Evolutionary conservation across 2,329 filamentous ascomycete species (phyloP).

Genomic region (Emergomyces orientalis): DNA sequence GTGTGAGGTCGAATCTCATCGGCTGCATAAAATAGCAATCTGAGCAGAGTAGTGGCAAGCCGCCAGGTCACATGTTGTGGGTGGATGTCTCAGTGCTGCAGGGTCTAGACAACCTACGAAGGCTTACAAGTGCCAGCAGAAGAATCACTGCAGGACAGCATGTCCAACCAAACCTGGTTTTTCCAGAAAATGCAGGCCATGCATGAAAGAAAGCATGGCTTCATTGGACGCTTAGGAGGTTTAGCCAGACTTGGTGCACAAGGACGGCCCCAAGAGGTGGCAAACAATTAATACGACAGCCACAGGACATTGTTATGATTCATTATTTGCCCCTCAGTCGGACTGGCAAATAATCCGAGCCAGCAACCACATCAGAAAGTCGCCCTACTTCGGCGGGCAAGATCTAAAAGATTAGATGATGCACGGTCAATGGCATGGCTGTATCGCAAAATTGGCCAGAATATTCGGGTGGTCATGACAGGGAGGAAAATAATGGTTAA

Average conservation of each 20-base stretch:
- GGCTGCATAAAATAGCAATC: neutral
- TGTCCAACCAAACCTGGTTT: neutral
- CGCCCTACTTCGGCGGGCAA: neutral
- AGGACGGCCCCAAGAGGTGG: neutral
- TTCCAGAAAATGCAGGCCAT: neutral
- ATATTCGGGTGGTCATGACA: neutral
- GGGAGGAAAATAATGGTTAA: neutral
- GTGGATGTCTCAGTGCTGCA: neutral
- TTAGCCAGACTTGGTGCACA: neutral
- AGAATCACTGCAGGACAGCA: neutral
- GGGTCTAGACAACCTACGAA: neutral
- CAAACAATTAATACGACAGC: neutral
- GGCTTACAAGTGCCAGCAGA: neutral
- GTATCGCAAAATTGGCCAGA: neutral
- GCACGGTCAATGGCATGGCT: neutral
- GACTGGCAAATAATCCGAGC: neutral
- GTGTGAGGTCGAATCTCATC: neutral
- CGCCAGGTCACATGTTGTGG: conserved; percentile 4
- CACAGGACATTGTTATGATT: neutral
- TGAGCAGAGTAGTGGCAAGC: neutral
- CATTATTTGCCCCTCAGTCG: neutral
- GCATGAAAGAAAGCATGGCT: neutral
- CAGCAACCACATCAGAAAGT: neutral
- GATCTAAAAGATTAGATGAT: neutral
- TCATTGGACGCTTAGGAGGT: neutral